Evolutionary conservation across 192 early-diverging fungal genomes (phyloP).

Genomic region (Backusella circina): DNA sequence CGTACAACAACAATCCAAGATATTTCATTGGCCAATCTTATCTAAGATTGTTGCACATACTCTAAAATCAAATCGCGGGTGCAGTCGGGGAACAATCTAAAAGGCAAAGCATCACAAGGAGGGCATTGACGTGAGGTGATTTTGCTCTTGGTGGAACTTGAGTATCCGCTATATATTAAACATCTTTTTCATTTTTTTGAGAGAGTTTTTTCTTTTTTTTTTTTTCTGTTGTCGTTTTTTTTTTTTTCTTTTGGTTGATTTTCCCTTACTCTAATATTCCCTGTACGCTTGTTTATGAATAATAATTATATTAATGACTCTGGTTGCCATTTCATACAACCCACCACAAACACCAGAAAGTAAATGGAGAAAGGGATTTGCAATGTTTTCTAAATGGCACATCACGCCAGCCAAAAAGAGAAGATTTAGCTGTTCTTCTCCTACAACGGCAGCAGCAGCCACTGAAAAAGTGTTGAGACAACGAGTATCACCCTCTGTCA

Average conservation of each 20-base stretch:
- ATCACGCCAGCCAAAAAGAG: not conserved
- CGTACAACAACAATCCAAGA: not conserved
- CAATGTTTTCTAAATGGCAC: conserved; percentile 11
- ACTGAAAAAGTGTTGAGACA: conserved; percentile 22
- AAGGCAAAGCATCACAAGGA: not conserved
- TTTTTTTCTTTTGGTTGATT: not conserved
- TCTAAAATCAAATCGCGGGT: not conserved
- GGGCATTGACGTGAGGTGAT: conserved; percentile 5
- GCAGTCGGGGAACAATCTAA: not conserved
- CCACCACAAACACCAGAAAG: conserved; percentile 11
- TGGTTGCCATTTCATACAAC: conserved; percentile 10
- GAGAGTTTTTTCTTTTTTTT: not conserved
- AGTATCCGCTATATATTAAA: not conserved
- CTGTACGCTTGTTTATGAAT: not conserved
- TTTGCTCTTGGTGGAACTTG: not conserved
- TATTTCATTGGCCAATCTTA: not conserved
- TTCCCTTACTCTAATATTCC: not conserved
- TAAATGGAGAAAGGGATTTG: conserved; percentile 12
- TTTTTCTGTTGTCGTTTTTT: not conserved
- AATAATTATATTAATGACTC: conserved; percentile 9
- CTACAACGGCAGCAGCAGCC: conserved; percentile 12
- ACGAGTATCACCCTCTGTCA: not conserved
- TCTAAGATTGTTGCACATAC: not conserved
- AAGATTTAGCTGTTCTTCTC: not conserved
- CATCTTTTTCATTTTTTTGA: not conserved